Percentiles rank a stretch among this genome's conserved stretches.
Conservation (phyloP, 2,329 filamentous ascomycete genomes). For the Beauveria asiatica region DNA sequence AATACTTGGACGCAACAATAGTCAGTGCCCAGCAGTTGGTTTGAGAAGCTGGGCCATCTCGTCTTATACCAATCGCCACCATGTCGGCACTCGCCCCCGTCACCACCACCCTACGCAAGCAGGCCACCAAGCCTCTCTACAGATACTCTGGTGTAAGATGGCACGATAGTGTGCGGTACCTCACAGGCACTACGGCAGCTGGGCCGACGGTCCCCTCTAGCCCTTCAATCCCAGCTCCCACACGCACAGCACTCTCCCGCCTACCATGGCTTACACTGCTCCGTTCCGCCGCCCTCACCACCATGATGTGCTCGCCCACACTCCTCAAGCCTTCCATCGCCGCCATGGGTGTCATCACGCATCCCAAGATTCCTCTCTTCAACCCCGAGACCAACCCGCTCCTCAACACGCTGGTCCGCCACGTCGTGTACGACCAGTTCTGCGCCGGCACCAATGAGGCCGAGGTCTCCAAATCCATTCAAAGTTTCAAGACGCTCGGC, state of each 20-base stretch:
- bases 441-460: conserved; percentile 41
- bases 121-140: conserved; percentile 6
- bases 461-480: conserved; percentile 37
- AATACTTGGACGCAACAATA: not conserved
- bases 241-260: conserved; percentile 12
- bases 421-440: conserved; percentile 46
- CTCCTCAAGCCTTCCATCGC: conserved; percentile 19
- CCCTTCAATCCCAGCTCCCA: conserved; percentile 1
- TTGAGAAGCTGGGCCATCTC: not conserved
- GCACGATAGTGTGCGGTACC: conserved; percentile 9
- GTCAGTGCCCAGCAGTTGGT: not conserved
- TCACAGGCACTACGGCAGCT: conserved; percentile 6
- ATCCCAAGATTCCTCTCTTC: conserved; percentile 29
- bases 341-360: conserved; percentile 17
- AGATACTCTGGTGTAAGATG: conserved; percentile 6
- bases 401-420: conserved; percentile 34
- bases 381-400: conserved; percentile 34
- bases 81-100: conserved; percentile 8
- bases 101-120: conserved; percentile 3
- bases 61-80: conserved; percentile 3
- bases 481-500: conserved; percentile 37
- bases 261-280: conserved; percentile 18
- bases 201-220: not conserved
- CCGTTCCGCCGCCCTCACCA: conserved; percentile 20
- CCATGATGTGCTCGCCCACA: conserved; percentile 20